Evolutionary conservation across 208 protist genomes (phyloP).

Genomic region (Trypanosoma theileri): DNA sequence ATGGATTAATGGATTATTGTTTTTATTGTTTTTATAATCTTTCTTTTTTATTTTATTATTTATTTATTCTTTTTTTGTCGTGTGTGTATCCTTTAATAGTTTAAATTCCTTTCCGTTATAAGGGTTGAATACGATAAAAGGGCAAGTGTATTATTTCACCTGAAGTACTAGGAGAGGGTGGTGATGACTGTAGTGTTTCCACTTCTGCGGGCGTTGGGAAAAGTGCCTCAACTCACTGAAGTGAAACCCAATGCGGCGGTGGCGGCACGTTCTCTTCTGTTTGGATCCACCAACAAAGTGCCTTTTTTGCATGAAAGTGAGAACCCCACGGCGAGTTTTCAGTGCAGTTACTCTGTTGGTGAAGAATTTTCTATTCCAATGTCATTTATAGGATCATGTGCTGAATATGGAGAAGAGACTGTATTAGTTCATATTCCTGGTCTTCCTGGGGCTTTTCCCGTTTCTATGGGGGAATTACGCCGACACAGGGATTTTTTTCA

Average conservation of each 20-base stretch:
- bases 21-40: slow-evolving; percentile 18
- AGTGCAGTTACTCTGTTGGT: slow-evolving; percentile 21
- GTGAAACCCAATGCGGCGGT: slow-evolving; percentile 5
- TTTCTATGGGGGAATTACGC: slow-evolving; percentile 35
- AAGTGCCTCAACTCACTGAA: slow-evolving; percentile 10
- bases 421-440: slow-evolving; percentile 71
- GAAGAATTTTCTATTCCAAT: slow-evolving; percentile 32
- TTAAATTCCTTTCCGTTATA: too few species aligned
- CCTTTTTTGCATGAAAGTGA: neutral
- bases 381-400: slow-evolving; percentile 33
- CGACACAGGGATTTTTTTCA: slow-evolving; percentile 36
- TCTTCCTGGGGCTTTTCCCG: slow-evolving; percentile 68
- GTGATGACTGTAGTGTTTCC: slow-evolving; percentile 22
- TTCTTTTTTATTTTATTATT: neutral
- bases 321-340: slow-evolving; percentile 1
- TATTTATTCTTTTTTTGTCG: neutral
- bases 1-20: slow-evolving; percentile 5
- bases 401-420: slow-evolving; percentile 26
- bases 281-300: neutral
- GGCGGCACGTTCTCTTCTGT: slow-evolving; percentile 11
- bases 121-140: too few species aligned
- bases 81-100: neutral
- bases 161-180: neutral
- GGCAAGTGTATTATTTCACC: too few species aligned
- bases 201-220: slow-evolving; percentile 24